These are phyloP conservation scores for Pyrenochaeta sp. DNA, from an alignment of 2,329 filamentous ascomycete species.

Conservation along the genomic window DNA sequence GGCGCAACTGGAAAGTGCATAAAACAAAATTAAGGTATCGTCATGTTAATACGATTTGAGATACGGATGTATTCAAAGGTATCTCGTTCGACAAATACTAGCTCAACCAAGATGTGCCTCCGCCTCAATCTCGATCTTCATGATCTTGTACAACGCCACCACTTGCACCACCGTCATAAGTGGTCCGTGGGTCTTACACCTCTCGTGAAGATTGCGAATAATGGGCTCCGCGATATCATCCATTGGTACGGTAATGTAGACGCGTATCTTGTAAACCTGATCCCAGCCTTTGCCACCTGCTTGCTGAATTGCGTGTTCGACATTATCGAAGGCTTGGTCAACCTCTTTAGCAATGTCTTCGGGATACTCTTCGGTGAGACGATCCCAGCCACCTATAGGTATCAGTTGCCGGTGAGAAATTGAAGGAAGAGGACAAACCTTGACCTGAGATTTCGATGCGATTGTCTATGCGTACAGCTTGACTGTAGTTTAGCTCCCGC, in stretches of 20 bases:
- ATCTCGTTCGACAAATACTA: not conserved
- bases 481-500: slow-evolving; percentile 29
- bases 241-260: slow-evolving; percentile 26
- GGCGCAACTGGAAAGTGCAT: not conserved
- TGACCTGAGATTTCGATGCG: slow-evolving; percentile 38
- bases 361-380: slow-evolving; percentile 30
- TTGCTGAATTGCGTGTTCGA: slow-evolving; percentile 59
- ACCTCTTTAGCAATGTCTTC: slow-evolving; percentile 27
- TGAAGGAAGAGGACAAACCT: slow-evolving; percentile 18
- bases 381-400: slow-evolving; percentile 36
- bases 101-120: slow-evolving; percentile 21
- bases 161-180: slow-evolving; percentile 35
- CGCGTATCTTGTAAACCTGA: slow-evolving; percentile 53
- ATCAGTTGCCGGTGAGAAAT: not conserved
- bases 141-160: slow-evolving; percentile 25
- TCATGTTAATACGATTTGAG: not conserved
- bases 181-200: slow-evolving; percentile 35
- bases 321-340: slow-evolving; percentile 61
- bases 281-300: slow-evolving; percentile 63
- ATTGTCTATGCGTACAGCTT: slow-evolving; percentile 37
- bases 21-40: not conserved
- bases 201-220: slow-evolving; percentile 26
- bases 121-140: slow-evolving; percentile 39
- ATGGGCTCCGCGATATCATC: slow-evolving; percentile 20
- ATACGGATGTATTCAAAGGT: not conserved